Conservation (phyloP, 2,329 filamentous ascomycete genomes). For the Penicillium decumbens region DNA sequence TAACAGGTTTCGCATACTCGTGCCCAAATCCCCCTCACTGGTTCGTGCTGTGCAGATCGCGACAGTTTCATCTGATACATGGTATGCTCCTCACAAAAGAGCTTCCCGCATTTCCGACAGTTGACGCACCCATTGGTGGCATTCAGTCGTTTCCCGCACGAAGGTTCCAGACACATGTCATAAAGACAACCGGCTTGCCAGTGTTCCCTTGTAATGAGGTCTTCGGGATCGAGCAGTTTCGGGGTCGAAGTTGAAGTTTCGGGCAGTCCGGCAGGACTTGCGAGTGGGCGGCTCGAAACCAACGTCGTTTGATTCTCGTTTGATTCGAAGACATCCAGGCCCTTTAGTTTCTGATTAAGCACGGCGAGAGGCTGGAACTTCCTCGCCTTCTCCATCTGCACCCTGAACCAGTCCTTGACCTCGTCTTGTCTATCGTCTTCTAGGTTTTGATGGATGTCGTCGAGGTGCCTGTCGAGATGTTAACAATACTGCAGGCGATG, state of each 20-base stretch:
- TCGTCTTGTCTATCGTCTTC: slow-evolving; percentile 86
- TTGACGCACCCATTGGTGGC: slow-evolving; percentile 80
- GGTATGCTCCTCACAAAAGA: slow-evolving; percentile 96
- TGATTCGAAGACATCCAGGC: slow-evolving; percentile 87
- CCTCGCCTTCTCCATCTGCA: slow-evolving; percentile 88
- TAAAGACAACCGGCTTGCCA: slow-evolving; percentile 75
- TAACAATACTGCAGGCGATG: slow-evolving; percentile 12
- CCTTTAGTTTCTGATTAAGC: slow-evolving; percentile 88
- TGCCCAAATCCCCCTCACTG: slow-evolving; percentile 85
- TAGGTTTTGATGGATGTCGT: slow-evolving; percentile 85
- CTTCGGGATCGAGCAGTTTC: slow-evolving; percentile 67
- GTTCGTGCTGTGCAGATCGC: slow-evolving; percentile 81
- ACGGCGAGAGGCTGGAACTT: slow-evolving; percentile 86
- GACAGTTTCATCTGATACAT: slow-evolving; percentile 99
- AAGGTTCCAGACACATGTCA: slow-evolving; percentile 81
- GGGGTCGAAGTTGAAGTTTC: slow-evolving; percentile 27
- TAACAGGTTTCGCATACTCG: slow-evolving; percentile 98
- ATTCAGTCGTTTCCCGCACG: slow-evolving; percentile 75
- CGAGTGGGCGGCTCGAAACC: slow-evolving; percentile 32
- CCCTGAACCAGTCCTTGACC: slow-evolving; percentile 95
- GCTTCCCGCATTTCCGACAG: slow-evolving; percentile 82
- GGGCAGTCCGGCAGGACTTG: slow-evolving; percentile 23
- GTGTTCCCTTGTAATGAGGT: slow-evolving; percentile 78
- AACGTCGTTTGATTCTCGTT: slow-evolving; percentile 61
- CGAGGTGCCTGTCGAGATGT: slow-evolving; percentile 59